Conservation (phyloP, 768 basidiomycete species). For the Pleurotus citrinopileatus region DNA sequence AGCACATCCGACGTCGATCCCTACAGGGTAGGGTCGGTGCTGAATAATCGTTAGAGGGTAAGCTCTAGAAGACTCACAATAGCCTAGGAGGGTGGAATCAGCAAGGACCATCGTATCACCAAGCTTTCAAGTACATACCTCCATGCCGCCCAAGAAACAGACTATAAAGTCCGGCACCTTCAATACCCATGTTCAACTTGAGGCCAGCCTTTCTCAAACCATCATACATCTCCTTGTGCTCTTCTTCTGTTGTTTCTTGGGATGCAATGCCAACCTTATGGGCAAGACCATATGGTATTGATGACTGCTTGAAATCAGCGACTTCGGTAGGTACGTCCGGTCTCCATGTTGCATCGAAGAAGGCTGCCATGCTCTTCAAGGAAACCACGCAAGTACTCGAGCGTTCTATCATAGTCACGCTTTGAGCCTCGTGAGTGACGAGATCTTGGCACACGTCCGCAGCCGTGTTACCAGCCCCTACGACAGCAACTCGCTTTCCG, state of each 20-base stretch:
- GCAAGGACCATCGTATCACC: no score
- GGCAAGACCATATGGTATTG: slow-evolving; percentile 21
- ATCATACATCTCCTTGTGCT: slow-evolving; percentile 31
- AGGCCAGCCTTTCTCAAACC: slow-evolving; percentile 33
- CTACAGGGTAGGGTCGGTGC: slow-evolving; percentile 14
- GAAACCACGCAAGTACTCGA: slow-evolving; percentile 33
- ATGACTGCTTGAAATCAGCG: slow-evolving; percentile 23
- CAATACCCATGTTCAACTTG: slow-evolving; percentile 29
- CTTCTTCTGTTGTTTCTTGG: slow-evolving; percentile 20
- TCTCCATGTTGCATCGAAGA: slow-evolving; percentile 16
- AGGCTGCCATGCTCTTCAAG: background rate
- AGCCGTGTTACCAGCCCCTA: slow-evolving; percentile 38
- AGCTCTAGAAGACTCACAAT: background rate
- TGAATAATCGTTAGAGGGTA: background rate
- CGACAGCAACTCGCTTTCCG: slow-evolving; percentile 35
- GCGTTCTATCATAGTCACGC: slow-evolving; percentile 42
- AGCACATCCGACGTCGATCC: slow-evolving; percentile 46
- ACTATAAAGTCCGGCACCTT: slow-evolving; percentile 27
- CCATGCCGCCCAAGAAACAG: slow-evolving; percentile 26
- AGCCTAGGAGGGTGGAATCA: background rate
- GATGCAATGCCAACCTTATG: slow-evolving; percentile 16
- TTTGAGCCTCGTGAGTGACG: slow-evolving; percentile 23
- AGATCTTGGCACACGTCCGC: slow-evolving; percentile 39
- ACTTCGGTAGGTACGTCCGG: slow-evolving; percentile 18
- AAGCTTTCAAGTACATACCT: slow-evolving; percentile 27